phyloP scores from a whole-genome alignment of 2,329 filamentous ascomycete species.

The Atkinsonella hypoxylon region DNA sequence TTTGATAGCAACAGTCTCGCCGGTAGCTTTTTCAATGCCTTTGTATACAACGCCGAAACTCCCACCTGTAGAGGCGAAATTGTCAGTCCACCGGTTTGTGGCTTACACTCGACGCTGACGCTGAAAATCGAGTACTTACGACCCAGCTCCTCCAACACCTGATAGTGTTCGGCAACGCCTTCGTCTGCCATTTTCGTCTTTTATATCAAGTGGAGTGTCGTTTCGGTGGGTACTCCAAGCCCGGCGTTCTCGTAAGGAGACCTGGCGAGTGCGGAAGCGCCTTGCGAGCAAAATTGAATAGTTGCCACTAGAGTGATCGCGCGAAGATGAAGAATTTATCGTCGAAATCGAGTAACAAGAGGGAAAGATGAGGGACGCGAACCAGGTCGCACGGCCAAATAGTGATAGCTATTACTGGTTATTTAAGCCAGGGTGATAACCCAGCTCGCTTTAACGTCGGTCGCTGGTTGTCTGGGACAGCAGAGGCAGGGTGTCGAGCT shows the following conservation, averaged over 20 bases:
- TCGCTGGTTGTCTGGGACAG: slow-evolving; percentile 24
- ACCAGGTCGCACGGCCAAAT: slow-evolving; percentile 3
- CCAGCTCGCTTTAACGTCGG: slow-evolving; percentile 6
- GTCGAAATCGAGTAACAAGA: not conserved
- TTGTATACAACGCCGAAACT: slow-evolving; percentile 98
- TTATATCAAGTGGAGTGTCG: slow-evolving; percentile 13
- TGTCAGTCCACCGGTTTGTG: not conserved
- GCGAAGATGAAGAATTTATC: not conserved
- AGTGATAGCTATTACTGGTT: not conserved
- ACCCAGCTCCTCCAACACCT: slow-evolving; percentile 91
- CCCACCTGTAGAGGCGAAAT: slow-evolving; percentile 46
- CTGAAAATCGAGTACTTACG: slow-evolving; percentile 46
- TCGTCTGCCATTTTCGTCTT: slow-evolving; percentile 41
- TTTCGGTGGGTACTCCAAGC: not conserved
- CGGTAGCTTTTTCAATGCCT: slow-evolving; percentile 80
- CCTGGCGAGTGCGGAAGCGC: not conserved
- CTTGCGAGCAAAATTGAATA: not conserved
- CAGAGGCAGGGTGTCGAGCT: slow-evolving; percentile 16
- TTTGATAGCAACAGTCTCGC: slow-evolving; percentile 92
- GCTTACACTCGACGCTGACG: not conserved
- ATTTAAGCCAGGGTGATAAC: slow-evolving; percentile 2
- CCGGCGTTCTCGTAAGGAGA: not conserved
- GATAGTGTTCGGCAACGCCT: slow-evolving; percentile 73
- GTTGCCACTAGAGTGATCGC: not conserved
- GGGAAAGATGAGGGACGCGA: not conserved